Evolutionary conservation across 2,329 filamentous ascomycete genomes (phyloP).

Genomic region (Claviceps cyperi): DNA sequence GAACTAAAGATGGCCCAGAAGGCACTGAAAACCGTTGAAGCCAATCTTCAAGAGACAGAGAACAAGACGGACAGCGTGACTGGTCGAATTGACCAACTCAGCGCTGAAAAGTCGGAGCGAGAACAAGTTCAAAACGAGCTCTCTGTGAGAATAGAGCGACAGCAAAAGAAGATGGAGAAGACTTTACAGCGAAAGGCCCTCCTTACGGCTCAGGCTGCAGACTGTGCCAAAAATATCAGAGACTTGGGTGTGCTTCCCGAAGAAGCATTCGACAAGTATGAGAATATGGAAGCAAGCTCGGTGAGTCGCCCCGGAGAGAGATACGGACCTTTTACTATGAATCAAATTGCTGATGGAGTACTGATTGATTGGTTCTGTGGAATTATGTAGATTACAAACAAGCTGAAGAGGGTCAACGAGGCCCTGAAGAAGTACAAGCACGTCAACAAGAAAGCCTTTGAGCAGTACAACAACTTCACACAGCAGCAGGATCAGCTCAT

Average conservation of each 20-base stretch:
- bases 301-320: slow-evolving; percentile 31
- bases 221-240: slow-evolving; percentile 78
- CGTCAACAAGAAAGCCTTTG: slow-evolving; percentile 98
- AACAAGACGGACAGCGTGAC: slow-evolving; percentile 44
- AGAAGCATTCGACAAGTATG: slow-evolving; percentile 84
- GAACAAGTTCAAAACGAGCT: slow-evolving; percentile 64
- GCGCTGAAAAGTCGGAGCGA: slow-evolving; percentile 43
- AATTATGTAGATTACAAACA: slow-evolving; percentile 35
- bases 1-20: slow-evolving; percentile 69
- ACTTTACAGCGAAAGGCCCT: slow-evolving; percentile 78
- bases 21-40: slow-evolving; percentile 49
- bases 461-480: slow-evolving; percentile 97
- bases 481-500: slow-evolving; percentile 78
- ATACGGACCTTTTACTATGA: neutral
- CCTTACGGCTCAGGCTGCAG: slow-evolving; percentile 59
- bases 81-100: slow-evolving; percentile 39
- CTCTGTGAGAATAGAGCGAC: slow-evolving; percentile 62
- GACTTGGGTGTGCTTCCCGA: slow-evolving; percentile 88
- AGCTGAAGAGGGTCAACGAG: slow-evolving; percentile 82
- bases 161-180: slow-evolving; percentile 85
- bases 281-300: slow-evolving; percentile 63
- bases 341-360: neutral
- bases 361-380: slow-evolving; percentile 7
- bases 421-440: slow-evolving; percentile 92
- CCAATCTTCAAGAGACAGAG: slow-evolving; percentile 62